These are phyloP conservation scores for Cryphonectria nitschkei DNA, from an alignment of 2,329 filamentous ascomycete species.

Conservation along the genomic window DNA sequence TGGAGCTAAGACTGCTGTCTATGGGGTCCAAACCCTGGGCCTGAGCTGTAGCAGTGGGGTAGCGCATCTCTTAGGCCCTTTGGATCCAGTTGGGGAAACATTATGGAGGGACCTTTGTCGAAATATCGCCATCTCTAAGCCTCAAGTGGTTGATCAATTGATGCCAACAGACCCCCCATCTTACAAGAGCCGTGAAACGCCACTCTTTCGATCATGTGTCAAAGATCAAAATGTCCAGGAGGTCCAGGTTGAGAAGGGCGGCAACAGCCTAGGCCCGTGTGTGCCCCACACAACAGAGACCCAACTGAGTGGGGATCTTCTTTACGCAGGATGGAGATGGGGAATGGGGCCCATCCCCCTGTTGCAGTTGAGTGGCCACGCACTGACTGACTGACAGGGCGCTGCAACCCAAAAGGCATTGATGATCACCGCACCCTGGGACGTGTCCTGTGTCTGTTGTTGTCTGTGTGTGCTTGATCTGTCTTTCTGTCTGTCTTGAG, in stretches of 20 bases:
- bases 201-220: background rate
- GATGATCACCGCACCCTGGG: slow-evolving; percentile 9
- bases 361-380: slow-evolving; percentile 2
- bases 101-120: background rate
- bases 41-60: background rate
- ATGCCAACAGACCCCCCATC: background rate
- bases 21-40: background rate
- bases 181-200: background rate
- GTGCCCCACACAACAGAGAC: background rate
- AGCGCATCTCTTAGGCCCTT: background rate
- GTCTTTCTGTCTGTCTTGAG: background rate
- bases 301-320: background rate
- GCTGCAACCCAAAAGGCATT: slow-evolving; percentile 4
- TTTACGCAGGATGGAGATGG: background rate
- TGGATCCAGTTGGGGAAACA: too few relatives aligned
- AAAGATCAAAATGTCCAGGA: background rate
- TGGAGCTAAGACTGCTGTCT: background rate
- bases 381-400: background rate
- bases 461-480: background rate
- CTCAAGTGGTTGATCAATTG: background rate
- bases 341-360: background rate
- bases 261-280: background rate
- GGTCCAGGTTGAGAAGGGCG: background rate
- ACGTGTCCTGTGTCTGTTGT: slow-evolving; percentile 7
- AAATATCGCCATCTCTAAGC: background rate